Evolutionary conservation across 306 rosid species (phyloP).

Genomic region (Vigna reflexopilosa): DNA sequence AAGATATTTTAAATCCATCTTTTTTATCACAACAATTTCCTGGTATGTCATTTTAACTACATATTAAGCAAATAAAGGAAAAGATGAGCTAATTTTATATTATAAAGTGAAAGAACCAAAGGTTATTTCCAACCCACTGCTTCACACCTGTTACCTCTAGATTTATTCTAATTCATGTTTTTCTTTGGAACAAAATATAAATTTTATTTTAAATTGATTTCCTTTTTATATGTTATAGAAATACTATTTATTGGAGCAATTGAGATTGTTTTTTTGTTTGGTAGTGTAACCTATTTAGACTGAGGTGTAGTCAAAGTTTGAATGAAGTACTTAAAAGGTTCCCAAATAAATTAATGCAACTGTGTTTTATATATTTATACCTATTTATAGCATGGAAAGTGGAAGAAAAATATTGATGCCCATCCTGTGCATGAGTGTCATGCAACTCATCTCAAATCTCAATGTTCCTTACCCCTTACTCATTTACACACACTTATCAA

Average conservation of each 20-base stretch:
- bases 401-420: not conserved
- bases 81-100: no score
- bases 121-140: no score
- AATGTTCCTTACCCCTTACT: not conserved
- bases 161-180: no score
- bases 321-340: not conserved
- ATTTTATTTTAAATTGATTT: no score
- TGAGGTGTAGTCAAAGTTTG: conserved; percentile 2
- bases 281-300: not conserved
- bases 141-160: no score
- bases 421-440: conserved; percentile 18
- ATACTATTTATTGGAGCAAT: not conserved
- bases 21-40: no score
- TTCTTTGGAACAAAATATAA: no score
- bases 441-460: not conserved
- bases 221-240: no score
- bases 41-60: no score
- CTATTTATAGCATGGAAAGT: not conserved
- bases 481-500: not conserved
- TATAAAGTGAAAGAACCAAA: no score
- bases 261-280: not conserved
- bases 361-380: not conserved
- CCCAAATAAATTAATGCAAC: not conserved
- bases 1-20: no score
- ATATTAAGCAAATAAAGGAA: no score